Conservation (phyloP, 345 rosid genomes). For the Ceriops decandra region DNA sequence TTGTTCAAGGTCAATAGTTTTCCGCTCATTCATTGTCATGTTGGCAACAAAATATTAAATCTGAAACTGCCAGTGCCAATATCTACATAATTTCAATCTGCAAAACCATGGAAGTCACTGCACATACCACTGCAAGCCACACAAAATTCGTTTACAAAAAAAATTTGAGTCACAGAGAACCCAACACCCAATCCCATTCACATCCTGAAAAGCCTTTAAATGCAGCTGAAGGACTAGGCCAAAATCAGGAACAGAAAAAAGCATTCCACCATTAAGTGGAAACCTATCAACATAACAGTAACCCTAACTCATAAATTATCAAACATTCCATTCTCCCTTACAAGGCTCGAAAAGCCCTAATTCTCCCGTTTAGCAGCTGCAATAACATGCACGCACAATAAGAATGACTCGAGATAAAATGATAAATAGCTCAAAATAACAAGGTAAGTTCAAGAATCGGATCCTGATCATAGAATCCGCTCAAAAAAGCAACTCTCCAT, state of each 20-base stretch:
- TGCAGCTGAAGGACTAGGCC: not conserved
- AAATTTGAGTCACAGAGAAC: not conserved
- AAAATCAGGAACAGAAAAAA: not conserved
- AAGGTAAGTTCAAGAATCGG: not conserved
- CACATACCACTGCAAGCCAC: not conserved
- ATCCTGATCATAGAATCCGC: not conserved
- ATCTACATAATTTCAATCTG: constrained; percentile 2
- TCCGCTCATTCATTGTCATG: constrained; percentile 60
- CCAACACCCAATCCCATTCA: not conserved
- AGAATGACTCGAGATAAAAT: not conserved
- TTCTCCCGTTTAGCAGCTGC: not conserved
- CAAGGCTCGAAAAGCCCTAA: constrained; percentile 4
- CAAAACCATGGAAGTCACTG: not conserved
- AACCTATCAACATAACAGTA: not conserved
- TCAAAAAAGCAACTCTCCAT: not conserved
- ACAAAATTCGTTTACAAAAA: not conserved
- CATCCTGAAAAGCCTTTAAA: not conserved
- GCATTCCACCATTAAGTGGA: not conserved
- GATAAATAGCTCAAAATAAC: not conserved
- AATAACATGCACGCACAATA: too few species aligned
- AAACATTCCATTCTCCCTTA: not conserved
- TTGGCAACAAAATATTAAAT: constrained; percentile 1
- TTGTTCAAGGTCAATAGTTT: constrained; percentile 68
- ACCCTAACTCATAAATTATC: constrained; percentile 6
- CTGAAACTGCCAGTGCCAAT: constrained; percentile 4